phyloP scores from a whole-genome alignment of 345 rosid genomes.

The Gossypium stocksii region DNA sequence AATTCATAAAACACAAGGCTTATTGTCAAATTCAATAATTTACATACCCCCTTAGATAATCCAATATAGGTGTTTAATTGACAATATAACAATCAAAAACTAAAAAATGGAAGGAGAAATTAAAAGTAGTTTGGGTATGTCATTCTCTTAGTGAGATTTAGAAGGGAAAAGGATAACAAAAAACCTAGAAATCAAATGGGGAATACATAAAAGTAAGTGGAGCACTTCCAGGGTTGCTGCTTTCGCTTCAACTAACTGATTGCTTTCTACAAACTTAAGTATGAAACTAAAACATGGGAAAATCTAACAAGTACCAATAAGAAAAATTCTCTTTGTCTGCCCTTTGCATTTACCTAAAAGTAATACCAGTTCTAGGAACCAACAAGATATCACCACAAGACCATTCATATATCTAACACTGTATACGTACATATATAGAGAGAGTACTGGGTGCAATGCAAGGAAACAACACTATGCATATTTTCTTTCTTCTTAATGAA shows the following conservation, averaged over 20 bases:
- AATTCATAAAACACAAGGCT: no score
- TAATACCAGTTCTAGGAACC: not conserved
- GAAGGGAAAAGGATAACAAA: not conserved
- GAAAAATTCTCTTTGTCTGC: not conserved
- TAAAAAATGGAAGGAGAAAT: not conserved
- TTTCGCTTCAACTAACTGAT: not conserved
- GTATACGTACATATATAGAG: no score
- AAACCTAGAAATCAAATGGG: not conserved
- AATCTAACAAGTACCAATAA: not conserved
- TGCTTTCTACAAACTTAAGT: not conserved
- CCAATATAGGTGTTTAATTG: not conserved
- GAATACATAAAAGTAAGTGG: not conserved
- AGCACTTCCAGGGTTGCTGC: not conserved
- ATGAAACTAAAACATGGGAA: not conserved
- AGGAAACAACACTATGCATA: not conserved
- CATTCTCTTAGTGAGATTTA: not conserved
- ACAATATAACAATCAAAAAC: no score
- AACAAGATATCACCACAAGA: not conserved
- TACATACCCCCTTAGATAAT: not conserved
- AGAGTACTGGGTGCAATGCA: not conserved
- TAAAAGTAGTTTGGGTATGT: not conserved
- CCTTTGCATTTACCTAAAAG: not conserved
- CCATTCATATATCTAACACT: not conserved
- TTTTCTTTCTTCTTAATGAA: no score
- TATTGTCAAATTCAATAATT: no score